Conservation (phyloP, 805 yeast species). For the Pichia membranifaciens region DNA sequence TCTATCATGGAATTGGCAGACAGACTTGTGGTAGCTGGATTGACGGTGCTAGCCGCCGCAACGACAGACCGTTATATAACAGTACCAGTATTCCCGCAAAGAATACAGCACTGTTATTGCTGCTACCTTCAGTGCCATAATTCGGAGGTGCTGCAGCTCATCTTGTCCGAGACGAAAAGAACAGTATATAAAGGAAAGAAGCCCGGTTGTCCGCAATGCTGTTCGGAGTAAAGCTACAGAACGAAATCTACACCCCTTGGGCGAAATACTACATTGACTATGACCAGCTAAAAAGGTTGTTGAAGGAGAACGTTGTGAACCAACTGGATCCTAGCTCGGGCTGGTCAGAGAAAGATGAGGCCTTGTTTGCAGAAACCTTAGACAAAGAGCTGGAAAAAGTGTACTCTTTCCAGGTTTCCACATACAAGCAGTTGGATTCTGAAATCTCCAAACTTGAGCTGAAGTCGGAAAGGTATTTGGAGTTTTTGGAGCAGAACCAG, state of each 20-base stretch:
- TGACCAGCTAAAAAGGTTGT: conserved; percentile 54
- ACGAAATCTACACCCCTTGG: conserved; percentile 88
- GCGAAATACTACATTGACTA: conserved; percentile 64
- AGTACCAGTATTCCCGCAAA: too few species aligned
- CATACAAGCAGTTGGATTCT: conserved; percentile 63
- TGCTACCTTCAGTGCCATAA: too few species aligned
- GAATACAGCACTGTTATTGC: too few species aligned
- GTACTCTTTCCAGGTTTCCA: conserved; percentile 60
- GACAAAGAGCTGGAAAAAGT: conserved; percentile 74
- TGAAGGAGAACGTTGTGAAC: conserved; percentile 57
- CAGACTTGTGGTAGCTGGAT: too few species aligned
- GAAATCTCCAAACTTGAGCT: conserved; percentile 60
- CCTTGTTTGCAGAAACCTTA: conserved; percentile 56
- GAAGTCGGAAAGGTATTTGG: conserved; percentile 40
- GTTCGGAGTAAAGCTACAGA: conserved; percentile 76
- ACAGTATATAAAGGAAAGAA: background rate
- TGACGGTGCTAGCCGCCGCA: too few species aligned
- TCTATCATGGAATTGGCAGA: too few species aligned
- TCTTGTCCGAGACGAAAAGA: too few species aligned
- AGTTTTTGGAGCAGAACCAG: conserved; percentile 18
- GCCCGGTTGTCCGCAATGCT: conserved; percentile 46
- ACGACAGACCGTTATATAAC: too few species aligned
- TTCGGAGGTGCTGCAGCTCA: too few species aligned
- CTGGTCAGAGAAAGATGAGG: conserved; percentile 73
- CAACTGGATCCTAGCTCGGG: conserved; percentile 18